phyloP scores from a whole-genome alignment of 768 basidiomycete species.

The Panellus pusillus region DNA sequence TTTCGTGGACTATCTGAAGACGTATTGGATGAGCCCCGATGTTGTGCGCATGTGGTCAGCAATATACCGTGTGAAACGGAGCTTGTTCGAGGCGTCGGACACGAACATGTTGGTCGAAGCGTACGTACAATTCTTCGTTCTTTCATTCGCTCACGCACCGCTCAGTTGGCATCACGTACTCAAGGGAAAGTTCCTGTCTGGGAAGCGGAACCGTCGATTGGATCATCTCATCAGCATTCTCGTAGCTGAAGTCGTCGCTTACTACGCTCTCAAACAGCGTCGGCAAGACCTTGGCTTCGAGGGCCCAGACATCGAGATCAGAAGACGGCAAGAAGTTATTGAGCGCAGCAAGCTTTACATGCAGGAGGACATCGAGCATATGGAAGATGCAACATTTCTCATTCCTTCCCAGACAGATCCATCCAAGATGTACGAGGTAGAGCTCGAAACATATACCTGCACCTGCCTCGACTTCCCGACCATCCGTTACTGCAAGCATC shows the following conservation, averaged over 20 bases:
- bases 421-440: not conserved
- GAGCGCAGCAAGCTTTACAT: not conserved
- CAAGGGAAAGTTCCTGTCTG: not conserved
- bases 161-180: slow-evolving; percentile 4
- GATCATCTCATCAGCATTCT: slow-evolving; percentile 1
- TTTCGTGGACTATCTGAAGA: slow-evolving; percentile 22
- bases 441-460: slow-evolving; percentile 1
- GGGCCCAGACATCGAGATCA: not conserved
- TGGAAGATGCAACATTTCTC: not conserved
- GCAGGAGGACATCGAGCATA: not conserved
- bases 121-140: not conserved
- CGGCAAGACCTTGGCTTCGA: too few species aligned
- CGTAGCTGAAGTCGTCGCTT: not conserved
- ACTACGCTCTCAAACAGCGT: not conserved
- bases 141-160: not conserved
- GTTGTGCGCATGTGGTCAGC: slow-evolving; percentile 24
- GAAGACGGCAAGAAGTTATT: not conserved
- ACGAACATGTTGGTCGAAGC: slow-evolving; percentile 31
- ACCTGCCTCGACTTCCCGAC: not conserved
- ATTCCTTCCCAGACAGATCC: not conserved
- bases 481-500: not conserved
- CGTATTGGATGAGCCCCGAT: slow-evolving; percentile 19
- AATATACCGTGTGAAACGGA: slow-evolving; percentile 12
- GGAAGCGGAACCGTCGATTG: not conserved
- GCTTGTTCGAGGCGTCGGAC: slow-evolving; percentile 16